These are phyloP conservation scores for Amanita jacksonii DNA, from an alignment of 768 basidiomycete genomes.

Conservation along the genomic window DNA sequence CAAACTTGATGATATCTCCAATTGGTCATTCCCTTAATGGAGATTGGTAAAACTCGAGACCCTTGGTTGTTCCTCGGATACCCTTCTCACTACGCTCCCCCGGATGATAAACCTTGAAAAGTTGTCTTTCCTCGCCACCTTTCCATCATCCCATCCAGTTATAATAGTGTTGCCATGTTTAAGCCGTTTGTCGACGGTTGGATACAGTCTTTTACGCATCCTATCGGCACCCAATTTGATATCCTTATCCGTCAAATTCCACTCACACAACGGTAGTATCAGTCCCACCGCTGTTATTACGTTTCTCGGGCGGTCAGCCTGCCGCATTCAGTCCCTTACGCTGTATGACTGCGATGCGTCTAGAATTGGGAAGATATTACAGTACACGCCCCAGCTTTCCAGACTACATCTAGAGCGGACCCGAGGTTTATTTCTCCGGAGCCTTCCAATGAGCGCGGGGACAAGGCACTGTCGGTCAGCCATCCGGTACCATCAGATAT, in stretches of 20 bases:
- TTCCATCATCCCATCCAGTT: not conserved
- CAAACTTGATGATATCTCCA: not conserved
- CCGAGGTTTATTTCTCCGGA: too few relatives aligned
- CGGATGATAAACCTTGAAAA: not conserved
- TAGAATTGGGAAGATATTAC: not conserved
- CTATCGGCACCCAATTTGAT: not conserved
- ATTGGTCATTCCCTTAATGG: not conserved
- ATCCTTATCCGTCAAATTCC: not conserved
- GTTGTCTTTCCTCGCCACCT: not conserved
- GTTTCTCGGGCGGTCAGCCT: not conserved
- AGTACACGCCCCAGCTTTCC: not conserved
- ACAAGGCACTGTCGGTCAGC: too few relatives aligned
- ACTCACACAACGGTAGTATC: too few relatives aligned
- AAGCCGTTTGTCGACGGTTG: not conserved
- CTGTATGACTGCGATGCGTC: not conserved
- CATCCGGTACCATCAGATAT: too few relatives aligned
- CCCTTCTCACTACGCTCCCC: not conserved
- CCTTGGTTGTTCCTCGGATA: not conserved
- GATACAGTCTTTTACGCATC: not conserved
- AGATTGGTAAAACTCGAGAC: not conserved
- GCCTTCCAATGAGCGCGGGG: too few relatives aligned
- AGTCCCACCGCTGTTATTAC: not conserved
- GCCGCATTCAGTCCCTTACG: not conserved
- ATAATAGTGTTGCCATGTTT: not conserved
- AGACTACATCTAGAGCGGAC: too few relatives aligned